Base-by-base conservation (phyloP, 257 asterid genomes). In the Capsicum chinense region DNA sequence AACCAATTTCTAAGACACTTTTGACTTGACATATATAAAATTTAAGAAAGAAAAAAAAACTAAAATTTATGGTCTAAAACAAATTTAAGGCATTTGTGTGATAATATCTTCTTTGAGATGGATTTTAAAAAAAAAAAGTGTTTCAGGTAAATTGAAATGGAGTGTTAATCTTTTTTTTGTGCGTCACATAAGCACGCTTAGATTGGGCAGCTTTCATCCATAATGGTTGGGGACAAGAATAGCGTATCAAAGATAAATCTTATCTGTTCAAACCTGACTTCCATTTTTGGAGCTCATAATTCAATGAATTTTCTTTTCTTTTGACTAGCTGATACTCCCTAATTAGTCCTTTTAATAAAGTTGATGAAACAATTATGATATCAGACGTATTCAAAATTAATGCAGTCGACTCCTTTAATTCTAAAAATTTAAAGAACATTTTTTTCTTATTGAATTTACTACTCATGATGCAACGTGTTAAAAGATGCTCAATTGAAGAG, bases 171-270 rank as follows among this genome's bases (percentile, higher is more conserved):
- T 5, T 63, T 66, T 59, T 5, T 63, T 66, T 35, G 73, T 74
- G 62, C 17, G 33, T 26, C 33, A 26, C 33, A 26, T 26, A 26
- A 26, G 33, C 33, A 2, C 47, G 14, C 26, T 73, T 74, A 15
- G 9, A 54, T 78, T 54, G 52, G 66, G 15, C 82, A 54, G 52
- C 5, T 78, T 56, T 54, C 50, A 78, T 56, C 66, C 21, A 33
- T 78, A 54, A 13, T 26, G 26, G 66, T 17, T 54, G 82, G 82
- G 16, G 82, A 78, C 50, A 78, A 54, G 21, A 76, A 76, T 15
- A 10, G 50, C 64, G 15, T 52, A 56, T 33, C 66, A 10, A 33
- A 78, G 64, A 78, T 13, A 56, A 78, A 78, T 78, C 33, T 78
- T 15, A 54, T 78, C 82, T 78, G 64, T 2, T 14, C 66, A 78